These are phyloP conservation scores for Rutstroemia sp. DNA, from an alignment of 2,329 filamentous ascomycete species.

Conservation along the genomic window DNA sequence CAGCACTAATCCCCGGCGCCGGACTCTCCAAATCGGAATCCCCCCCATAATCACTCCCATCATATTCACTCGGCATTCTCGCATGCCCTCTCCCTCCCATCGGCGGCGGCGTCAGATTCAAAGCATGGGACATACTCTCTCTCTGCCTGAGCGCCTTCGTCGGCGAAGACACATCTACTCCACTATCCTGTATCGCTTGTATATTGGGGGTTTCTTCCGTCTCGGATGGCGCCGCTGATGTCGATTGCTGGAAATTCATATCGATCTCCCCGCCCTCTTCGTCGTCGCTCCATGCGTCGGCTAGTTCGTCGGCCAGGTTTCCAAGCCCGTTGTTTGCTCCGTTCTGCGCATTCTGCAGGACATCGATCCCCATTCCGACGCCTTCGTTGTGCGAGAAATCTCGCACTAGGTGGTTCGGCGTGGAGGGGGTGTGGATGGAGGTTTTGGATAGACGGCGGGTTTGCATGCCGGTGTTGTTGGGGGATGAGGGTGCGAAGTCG, in stretches of 20 bases:
- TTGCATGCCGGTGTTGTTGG: conserved; percentile 12
- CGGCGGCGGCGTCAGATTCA: conserved; percentile 21
- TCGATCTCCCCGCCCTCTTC: conserved; percentile 48
- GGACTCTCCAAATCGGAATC: conserved; percentile 62
- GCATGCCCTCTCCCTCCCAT: conserved; percentile 34
- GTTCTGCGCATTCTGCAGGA: conserved; percentile 28
- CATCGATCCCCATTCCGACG: conserved; percentile 17
- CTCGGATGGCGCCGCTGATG: background rate
- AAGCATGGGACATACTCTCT: conserved; percentile 11
- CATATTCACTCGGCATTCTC: conserved; percentile 52
- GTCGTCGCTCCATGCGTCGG: conserved; percentile 62
- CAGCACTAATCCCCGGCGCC: conserved; percentile 60
- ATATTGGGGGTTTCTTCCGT: conserved; percentile 25
- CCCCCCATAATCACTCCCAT: conserved; percentile 68
- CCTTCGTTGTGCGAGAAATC: conserved; percentile 1
- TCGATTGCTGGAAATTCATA: conserved; percentile 30
- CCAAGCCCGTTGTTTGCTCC: conserved; percentile 52
- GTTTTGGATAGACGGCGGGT: conserved; percentile 25
- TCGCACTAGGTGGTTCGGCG: conserved; percentile 15
- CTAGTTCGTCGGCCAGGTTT: conserved; percentile 75
- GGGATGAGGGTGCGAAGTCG: conserved; percentile 34
- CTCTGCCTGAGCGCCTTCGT: background rate
- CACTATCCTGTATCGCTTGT: conserved; percentile 29
- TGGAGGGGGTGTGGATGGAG: conserved; percentile 25
- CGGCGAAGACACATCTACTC: conserved; percentile 27